Base-by-base conservation (phyloP, 2,329 filamentous ascomycete genomes). In the Aureobasidium namibiae region DNA sequence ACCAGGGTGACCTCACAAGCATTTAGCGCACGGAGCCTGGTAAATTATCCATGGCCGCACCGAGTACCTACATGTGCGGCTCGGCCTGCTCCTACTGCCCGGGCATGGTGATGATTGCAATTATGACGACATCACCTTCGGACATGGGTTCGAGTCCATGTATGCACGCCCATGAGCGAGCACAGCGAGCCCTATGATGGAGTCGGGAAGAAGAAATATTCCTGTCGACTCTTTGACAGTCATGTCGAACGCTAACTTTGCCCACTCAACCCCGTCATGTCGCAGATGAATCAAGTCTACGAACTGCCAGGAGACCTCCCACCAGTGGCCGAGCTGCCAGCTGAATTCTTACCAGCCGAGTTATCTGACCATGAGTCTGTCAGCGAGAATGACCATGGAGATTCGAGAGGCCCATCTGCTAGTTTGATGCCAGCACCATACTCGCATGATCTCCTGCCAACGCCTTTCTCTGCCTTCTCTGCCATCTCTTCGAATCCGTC, bases 81-180 rank as follows among this genome's bases (percentile, higher is more conserved):
- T 54, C 50, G 50, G 50, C 36, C 38, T 42, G 26, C 50, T 23
- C 50, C 50, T 54, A 18, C 36, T 42, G 36, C n/a, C 36, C 29
- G 36, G 24, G 3, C 48, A 26, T 54, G 50, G 36, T 54, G 50
- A 42, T 42, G 50, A 21, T 14, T n/a, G 1, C 21, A 18, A 41
- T n/a, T 42, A 21, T 54, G 9, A 54, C 42, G 50, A 54, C 50
- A 54, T 54, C 50, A 54, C 48, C 21, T 50, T 52, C 48, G 48
- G 48, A 52, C 48, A 52, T 52, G 48, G 48, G 48, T 52, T 26
- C 34, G 34, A 52, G 21, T 26, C 29, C n/a, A 34, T 52, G 48
- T 52, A 52, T 52, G 34, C 21, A 18, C 26, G 13, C 10, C 4
- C 18, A 38, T 26, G 34, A n/a, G 23, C 34, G n/a, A n/a, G n/a